Evolutionary conservation across 2,329 filamentous ascomycete species (phyloP).

Genomic region (Colletotrichum euphorbiae): DNA sequence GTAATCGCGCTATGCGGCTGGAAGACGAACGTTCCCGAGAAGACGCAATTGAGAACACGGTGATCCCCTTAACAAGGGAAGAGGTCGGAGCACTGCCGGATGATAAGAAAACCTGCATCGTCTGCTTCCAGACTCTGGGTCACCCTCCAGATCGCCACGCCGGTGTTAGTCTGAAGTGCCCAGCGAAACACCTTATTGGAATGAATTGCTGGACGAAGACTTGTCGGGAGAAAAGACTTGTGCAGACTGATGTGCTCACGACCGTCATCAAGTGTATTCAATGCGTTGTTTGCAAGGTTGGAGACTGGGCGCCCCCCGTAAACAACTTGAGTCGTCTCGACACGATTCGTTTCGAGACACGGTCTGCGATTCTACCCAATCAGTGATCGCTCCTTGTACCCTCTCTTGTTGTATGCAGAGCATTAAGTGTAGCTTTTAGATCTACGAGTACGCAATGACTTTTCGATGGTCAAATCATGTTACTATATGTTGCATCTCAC

Average conservation of each 20-base stretch:
- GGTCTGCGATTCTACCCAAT: too few relatives aligned
- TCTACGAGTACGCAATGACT: too few relatives aligned
- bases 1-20: not conserved
- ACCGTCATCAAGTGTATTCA: too few relatives aligned
- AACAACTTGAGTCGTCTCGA: too few relatives aligned
- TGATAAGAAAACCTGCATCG: not conserved
- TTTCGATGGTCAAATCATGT: too few relatives aligned
- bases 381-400: too few relatives aligned
- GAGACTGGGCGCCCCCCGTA: too few relatives aligned
- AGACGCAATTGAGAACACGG: not conserved
- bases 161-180: conserved; percentile 15
- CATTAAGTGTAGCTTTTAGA: too few relatives aligned
- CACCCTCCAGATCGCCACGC: conserved; percentile 4
- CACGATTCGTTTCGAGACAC: too few relatives aligned
- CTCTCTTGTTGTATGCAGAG: too few relatives aligned
- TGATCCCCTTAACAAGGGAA: not conserved
- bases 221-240: not conserved
- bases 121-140: conserved; percentile 9
- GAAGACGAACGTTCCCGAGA: not conserved
- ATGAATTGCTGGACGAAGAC: conserved; percentile 24
- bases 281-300: too few relatives aligned
- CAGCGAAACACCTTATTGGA: conserved; percentile 1
- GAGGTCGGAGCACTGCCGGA: not conserved
- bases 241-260: not conserved
- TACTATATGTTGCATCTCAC: too few relatives aligned